phyloP scores from a whole-genome alignment of 2,329 filamentous ascomycete genomes.

The Arachnopeziza araneosa region DNA sequence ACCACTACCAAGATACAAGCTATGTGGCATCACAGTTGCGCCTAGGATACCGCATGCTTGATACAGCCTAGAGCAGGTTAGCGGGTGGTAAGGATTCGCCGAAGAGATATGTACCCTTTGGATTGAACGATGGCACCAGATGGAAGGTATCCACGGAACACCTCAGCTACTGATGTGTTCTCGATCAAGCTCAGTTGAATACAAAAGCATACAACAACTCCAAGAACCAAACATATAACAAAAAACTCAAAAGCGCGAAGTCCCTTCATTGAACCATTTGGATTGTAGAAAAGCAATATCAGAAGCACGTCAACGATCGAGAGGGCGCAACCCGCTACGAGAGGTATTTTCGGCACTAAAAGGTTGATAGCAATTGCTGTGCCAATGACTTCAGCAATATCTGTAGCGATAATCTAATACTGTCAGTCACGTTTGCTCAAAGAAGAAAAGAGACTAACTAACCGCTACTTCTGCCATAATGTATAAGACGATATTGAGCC shows the following conservation, averaged over 20 bases:
- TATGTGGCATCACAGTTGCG: constrained; percentile 69
- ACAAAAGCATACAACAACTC: constrained; percentile 65
- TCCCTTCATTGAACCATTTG: constrained; percentile 50
- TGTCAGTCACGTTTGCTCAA: not conserved
- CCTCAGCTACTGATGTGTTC: constrained; percentile 48
- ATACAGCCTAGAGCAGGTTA: constrained; percentile 43
- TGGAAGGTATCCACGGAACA: constrained; percentile 61
- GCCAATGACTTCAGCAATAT: constrained; percentile 58
- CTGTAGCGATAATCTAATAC: constrained; percentile 47
- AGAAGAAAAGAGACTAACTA: constrained; percentile 10
- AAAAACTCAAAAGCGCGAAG: constrained; percentile 60
- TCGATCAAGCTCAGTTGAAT: constrained; percentile 61
- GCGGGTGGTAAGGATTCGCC: not conserved
- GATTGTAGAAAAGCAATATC: constrained; percentile 61
- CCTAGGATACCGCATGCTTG: constrained; percentile 73
- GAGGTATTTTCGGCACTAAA: constrained; percentile 55
- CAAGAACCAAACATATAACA: constrained; percentile 58
- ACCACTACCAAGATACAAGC: constrained; percentile 62
- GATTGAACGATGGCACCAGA: constrained; percentile 53
- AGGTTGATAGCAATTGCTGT: constrained; percentile 66
- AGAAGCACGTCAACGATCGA: constrained; percentile 64
- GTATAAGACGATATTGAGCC: constrained; percentile 49
- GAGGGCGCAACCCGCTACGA: constrained; percentile 63
- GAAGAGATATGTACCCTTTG: constrained; percentile 37
- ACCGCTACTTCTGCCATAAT: constrained; percentile 47